A percentile compares a stretch with the other conserved stretches of the same genome.
Evolutionary conservation across 2,329 filamentous ascomycete genomes (phyloP).

Genomic region (Colletotrichum agaves): DNA sequence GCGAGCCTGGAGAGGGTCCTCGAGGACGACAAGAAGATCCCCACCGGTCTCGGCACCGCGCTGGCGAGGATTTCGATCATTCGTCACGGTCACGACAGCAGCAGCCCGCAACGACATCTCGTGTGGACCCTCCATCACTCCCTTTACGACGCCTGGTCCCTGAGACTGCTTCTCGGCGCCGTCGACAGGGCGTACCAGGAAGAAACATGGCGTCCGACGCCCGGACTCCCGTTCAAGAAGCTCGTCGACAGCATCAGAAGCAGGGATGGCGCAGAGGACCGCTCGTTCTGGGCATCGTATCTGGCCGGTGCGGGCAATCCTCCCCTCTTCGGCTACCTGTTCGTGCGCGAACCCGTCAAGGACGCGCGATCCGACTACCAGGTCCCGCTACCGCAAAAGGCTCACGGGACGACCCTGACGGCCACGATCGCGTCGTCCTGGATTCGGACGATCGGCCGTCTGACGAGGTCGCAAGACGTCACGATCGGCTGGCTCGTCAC

Average conservation of each 20-base stretch:
- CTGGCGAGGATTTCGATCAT: conserved; percentile 18
- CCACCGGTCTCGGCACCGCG: conserved; percentile 5
- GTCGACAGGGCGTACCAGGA: conserved; percentile 35
- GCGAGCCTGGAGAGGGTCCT: not conserved
- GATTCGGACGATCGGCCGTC: not conserved
- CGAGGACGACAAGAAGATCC: not conserved
- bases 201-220: not conserved
- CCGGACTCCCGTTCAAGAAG: not conserved
- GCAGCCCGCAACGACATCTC: not conserved
- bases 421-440: conserved; percentile 10
- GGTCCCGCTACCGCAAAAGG: conserved; percentile 7
- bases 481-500: conserved; percentile 21
- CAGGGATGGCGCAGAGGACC: not conserved
- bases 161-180: conserved; percentile 36
- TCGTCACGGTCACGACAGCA: not conserved
- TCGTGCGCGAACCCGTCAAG: conserved; percentile 15
- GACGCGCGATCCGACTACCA: conserved; percentile 13
- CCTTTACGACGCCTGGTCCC: conserved; percentile 35
- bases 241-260: not conserved
- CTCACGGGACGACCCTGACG: conserved; percentile 1
- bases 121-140: conserved; percentile 34
- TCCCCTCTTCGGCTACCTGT: conserved; percentile 12
- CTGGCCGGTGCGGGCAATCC: conserved; percentile 1
- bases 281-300: conserved; percentile 21
- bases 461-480: not conserved